phyloP scores from a whole-genome alignment of 2,329 filamentous ascomycete genomes.

The Xylariaceae sp. region DNA sequence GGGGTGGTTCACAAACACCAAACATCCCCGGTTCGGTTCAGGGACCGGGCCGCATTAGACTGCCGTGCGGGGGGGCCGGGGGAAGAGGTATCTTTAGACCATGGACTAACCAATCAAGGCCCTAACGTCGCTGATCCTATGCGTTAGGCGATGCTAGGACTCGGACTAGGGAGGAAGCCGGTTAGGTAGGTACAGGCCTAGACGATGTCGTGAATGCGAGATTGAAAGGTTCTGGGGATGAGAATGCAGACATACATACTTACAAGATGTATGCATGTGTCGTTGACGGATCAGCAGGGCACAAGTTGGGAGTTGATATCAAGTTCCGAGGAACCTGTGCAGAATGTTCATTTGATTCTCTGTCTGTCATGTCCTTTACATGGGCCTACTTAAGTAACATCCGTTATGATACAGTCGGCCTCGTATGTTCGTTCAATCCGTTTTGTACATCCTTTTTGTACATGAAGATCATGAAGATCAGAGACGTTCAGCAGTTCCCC shows the following conservation, averaged over 20 bases:
- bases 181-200: not conserved
- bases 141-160: not conserved
- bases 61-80: not conserved
- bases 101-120: not conserved
- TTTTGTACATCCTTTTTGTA: too few relatives aligned
- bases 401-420: not conserved
- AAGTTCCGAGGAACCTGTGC: too few relatives aligned
- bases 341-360: too few relatives aligned
- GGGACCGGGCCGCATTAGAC: not conserved
- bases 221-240: too few relatives aligned
- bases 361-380: not conserved
- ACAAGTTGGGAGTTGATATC: too few relatives aligned
- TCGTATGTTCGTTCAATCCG: not conserved
- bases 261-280: not conserved
- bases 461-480: not conserved
- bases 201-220: not conserved
- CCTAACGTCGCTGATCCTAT: not conserved
- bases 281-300: too few relatives aligned
- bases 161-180: not conserved
- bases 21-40: not conserved
- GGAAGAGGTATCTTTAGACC: not conserved
- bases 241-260: not conserved
- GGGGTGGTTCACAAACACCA: too few relatives aligned
- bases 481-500: slow-evolving; percentile 49
- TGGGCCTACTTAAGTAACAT: not conserved